These are phyloP conservation scores for Monosporascus ibericus DNA, from an alignment of 2,329 filamentous ascomycete species.

Conservation along the genomic window DNA sequence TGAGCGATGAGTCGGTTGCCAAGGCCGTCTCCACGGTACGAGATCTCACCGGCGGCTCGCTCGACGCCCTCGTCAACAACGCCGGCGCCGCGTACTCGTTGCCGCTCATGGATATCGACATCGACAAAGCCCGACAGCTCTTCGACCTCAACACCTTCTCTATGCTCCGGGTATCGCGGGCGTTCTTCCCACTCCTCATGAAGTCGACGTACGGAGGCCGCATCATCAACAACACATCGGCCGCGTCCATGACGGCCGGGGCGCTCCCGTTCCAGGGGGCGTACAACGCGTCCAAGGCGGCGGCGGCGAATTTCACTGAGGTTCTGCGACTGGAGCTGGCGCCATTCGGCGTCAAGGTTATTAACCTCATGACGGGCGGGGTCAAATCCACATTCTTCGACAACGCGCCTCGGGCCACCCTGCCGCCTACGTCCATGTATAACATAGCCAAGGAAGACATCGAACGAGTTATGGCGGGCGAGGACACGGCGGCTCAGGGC, in stretches of 20 bases:
- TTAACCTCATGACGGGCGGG: conserved; percentile 4
- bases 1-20: conserved; percentile 14
- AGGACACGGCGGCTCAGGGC: neutral
- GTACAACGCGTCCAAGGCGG: conserved; percentile 7
- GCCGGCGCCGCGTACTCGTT: conserved; percentile 16
- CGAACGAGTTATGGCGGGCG: conserved; percentile 1
- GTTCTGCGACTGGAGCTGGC: conserved; percentile 9
- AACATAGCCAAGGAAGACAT: conserved; percentile 2
- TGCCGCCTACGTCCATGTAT: conserved; percentile 4
- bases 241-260: neutral
- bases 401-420: neutral
- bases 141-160: neutral
- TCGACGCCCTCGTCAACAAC: conserved; percentile 27
- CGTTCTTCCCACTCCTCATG: neutral
- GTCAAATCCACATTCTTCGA: conserved; percentile 2
- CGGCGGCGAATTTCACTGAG: conserved; percentile 2
- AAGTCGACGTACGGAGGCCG: neutral
- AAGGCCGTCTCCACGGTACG: conserved; percentile 9
- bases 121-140: neutral
- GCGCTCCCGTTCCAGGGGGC: neutral
- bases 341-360: conserved; percentile 9
- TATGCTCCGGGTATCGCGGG: neutral
- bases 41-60: conserved; percentile 11
- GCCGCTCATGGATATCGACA: neutral
- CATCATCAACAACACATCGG: neutral